Percentiles rank a stretch among this genome's conserved stretches.
Evolutionary conservation across 768 basidiomycete species (phyloP).

Genomic region (Lentinula detonsa): DNA sequence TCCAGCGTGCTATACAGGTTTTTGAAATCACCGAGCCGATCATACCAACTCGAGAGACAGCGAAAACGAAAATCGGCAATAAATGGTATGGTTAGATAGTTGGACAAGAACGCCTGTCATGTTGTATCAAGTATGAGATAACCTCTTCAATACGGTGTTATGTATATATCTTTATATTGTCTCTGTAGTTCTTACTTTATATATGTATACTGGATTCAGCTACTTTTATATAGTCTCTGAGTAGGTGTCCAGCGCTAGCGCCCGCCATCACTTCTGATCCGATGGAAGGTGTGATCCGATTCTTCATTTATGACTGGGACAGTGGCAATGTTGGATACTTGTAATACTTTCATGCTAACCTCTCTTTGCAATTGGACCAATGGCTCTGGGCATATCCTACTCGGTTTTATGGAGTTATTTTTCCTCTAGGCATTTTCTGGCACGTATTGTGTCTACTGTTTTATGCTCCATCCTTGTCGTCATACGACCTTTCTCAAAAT

Average conservation of each 20-base stretch:
- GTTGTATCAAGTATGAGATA: background rate
- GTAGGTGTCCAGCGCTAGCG: too few species aligned
- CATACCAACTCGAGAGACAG: slow-evolving; percentile 70
- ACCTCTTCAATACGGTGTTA: background rate
- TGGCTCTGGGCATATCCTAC: background rate
- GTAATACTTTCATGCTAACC: background rate
- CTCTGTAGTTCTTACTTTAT: background rate
- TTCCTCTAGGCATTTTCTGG: slow-evolving; percentile 25
- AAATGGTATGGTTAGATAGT: slow-evolving; percentile 67
- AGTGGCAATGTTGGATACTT: background rate
- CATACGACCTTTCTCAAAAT: slow-evolving; percentile 30
- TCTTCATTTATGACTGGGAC: too few species aligned
- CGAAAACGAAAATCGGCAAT: slow-evolving; percentile 47
- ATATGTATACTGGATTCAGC: background rate
- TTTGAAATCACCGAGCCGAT: slow-evolving; percentile 73
- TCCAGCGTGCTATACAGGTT: slow-evolving; percentile 78
- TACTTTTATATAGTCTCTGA: too few species aligned
- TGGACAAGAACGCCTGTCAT: background rate
- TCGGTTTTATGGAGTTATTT: background rate
- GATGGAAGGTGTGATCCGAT: too few species aligned
- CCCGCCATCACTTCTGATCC: too few species aligned
- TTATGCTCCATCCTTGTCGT: slow-evolving; percentile 33
- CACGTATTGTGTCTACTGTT: slow-evolving; percentile 37
- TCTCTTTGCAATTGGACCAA: background rate
- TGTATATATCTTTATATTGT: background rate